phyloP scores from a whole-genome alignment of 352 stramenopile genomes.

The Hyaloperonospora brassicae region DNA sequence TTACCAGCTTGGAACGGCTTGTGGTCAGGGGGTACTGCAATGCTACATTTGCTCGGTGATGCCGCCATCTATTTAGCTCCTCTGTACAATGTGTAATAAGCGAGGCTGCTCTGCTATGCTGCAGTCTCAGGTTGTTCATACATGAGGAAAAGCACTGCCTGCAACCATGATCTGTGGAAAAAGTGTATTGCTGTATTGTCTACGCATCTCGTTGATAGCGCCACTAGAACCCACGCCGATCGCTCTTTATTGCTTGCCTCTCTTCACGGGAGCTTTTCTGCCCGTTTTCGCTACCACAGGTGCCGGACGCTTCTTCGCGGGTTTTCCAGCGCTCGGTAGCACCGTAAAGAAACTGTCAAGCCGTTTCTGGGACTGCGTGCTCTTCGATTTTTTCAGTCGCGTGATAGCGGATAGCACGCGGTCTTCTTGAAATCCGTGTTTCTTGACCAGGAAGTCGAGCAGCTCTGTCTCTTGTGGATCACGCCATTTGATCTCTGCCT shows the following conservation, averaged over 20 bases:
- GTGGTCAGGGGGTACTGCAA: too few species aligned
- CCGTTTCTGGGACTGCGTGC: slow-evolving; percentile 90
- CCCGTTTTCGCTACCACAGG: slow-evolving; percentile 28
- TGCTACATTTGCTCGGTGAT: neutral
- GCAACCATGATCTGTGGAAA: too few species aligned
- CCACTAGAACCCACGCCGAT: neutral
- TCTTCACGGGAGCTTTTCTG: slow-evolving; percentile 36
- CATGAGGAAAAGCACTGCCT: too few species aligned
- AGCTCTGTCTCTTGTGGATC: slow-evolving; percentile 87
- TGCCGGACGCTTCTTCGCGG: slow-evolving; percentile 57
- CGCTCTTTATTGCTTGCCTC: slow-evolving; percentile 51
- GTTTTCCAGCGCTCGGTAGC: slow-evolving; percentile 34
- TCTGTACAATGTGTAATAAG: slow-evolving; percentile 10
- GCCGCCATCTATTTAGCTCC: slow-evolving; percentile 32
- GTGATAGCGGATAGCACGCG: slow-evolving; percentile 91
- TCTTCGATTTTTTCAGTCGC: slow-evolving; percentile 93
- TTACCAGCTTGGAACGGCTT: too few species aligned
- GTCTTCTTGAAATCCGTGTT: slow-evolving; percentile 94
- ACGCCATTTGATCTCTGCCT: slow-evolving; percentile 92
- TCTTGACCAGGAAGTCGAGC: slow-evolving; percentile 92
- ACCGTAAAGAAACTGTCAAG: slow-evolving; percentile 96
- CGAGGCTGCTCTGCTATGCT: slow-evolving; percentile 3
- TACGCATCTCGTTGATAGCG: too few species aligned
- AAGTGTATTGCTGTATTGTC: too few species aligned
- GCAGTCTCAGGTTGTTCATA: too few species aligned